Evolutionary conservation across 1,139 yeast species (phyloP).

Genomic region (Lodderomyces jiufengensis): DNA sequence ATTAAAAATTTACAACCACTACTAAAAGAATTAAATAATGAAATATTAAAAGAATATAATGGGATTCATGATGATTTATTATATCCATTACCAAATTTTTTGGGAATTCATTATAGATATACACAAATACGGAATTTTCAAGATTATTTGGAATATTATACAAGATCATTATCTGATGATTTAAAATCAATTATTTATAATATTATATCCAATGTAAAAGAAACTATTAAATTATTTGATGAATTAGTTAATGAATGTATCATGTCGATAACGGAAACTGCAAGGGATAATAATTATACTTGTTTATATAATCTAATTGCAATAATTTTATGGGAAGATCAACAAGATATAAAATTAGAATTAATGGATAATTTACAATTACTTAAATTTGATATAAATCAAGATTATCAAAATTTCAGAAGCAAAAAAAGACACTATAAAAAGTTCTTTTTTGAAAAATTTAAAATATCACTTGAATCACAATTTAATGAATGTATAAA

Average conservation of each 20-base stretch:
- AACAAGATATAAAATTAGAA: conserved; percentile 64
- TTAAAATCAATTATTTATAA: conserved; percentile 62
- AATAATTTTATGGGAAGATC: conserved; percentile 75
- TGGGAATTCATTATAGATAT: conserved; percentile 66
- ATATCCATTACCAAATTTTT: conserved; percentile 56
- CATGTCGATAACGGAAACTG: conserved; percentile 61
- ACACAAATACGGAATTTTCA: conserved; percentile 72
- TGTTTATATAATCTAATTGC: conserved; percentile 71
- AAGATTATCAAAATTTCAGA: conserved; percentile 35
- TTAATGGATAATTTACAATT: conserved; percentile 46
- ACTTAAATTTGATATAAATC: conserved; percentile 17
- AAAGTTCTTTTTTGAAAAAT: conserved; percentile 56
- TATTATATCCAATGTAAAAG: conserved; percentile 52
- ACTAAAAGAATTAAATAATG: conserved; percentile 45
- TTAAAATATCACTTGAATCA: conserved; percentile 59
- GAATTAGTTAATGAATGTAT: conserved; percentile 58
- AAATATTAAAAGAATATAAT: conserved; percentile 55
- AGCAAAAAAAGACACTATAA: conserved; percentile 59
- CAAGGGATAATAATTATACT: conserved; percentile 63
- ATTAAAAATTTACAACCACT: conserved; percentile 56
- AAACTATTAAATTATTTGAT: conserved; percentile 59
- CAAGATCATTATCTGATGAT: conserved; percentile 60
- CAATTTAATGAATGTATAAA: conserved; percentile 65
- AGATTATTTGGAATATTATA: conserved; percentile 64
- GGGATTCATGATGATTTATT: conserved; percentile 47